phyloP scores from a whole-genome alignment of 2,329 filamentous ascomycete species.

The Diatrype stigma region DNA sequence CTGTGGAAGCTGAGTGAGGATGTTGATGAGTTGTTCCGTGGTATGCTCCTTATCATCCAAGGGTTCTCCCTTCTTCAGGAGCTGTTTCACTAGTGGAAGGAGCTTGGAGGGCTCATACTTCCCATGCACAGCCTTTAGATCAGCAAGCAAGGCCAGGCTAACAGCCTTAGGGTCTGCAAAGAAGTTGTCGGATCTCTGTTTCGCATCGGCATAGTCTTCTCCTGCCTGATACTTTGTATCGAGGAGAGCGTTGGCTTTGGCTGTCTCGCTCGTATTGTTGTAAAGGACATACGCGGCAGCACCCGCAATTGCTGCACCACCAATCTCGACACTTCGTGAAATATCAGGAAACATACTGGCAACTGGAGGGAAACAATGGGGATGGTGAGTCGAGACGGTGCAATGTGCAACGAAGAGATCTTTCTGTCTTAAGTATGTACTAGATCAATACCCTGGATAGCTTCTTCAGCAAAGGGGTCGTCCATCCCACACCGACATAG shows the following conservation, averaged over 20 bases:
- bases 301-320: background rate
- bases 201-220: slow-evolving; percentile 29
- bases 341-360: slow-evolving; percentile 1
- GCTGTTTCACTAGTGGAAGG: slow-evolving; percentile 26
- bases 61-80: slow-evolving; percentile 41
- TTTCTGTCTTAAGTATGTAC: background rate
- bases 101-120: slow-evolving; percentile 22
- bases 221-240: slow-evolving; percentile 35
- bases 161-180: slow-evolving; percentile 30
- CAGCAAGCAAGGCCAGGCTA: slow-evolving; percentile 27
- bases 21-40: slow-evolving; percentile 36
- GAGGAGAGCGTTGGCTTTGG: background rate
- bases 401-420: too few species aligned
- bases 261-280: background rate
- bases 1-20: slow-evolving; percentile 33
- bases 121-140: background rate
- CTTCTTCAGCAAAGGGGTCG: too few species aligned
- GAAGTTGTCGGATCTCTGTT: slow-evolving; percentile 20
- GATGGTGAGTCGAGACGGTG: background rate
- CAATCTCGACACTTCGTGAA: slow-evolving; percentile 4
- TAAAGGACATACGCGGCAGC: slow-evolving; percentile 23
- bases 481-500: background rate
- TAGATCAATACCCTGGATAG: too few species aligned
- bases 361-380: background rate
- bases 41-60: slow-evolving; percentile 54